Percentiles rank a stretch among this genome's conserved stretches.
Conservation (phyloP, 129 eudicot genomes). For the Heracleum sosnowskyi region DNA sequence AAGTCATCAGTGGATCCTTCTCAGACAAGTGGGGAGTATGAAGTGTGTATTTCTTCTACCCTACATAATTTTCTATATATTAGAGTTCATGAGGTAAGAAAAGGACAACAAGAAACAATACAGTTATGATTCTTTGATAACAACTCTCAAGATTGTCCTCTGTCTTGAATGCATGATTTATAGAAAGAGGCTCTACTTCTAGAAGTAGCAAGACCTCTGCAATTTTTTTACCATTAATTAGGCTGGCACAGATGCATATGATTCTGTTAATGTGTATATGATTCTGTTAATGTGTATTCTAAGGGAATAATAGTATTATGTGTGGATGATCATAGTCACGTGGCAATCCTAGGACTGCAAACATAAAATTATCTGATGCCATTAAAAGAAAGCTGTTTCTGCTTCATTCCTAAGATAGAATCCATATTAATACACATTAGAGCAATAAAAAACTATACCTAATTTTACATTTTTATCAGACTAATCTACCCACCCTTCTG, state of each 20-base stretch:
- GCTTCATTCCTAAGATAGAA: background rate
- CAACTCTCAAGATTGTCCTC: background rate
- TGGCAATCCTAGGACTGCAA: background rate
- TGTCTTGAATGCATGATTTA: background rate
- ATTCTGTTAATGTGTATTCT: background rate
- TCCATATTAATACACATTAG: background rate
- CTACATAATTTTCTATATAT: no score
- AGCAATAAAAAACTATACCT: background rate
- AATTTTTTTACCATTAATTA: background rate
- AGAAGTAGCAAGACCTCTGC: background rate
- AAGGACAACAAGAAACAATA: no score
- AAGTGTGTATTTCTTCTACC: background rate
- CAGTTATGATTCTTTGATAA: background rate
- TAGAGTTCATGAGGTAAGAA: no score
- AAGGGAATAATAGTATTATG: background rate
- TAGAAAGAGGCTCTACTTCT: background rate
- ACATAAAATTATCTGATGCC: background rate
- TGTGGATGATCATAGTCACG: no score
- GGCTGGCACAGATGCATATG: background rate
- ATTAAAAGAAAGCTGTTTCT: background rate
- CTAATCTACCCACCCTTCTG: slow-evolving; percentile 42
- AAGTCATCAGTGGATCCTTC: background rate
- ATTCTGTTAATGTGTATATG: background rate
- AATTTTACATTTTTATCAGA: slow-evolving; percentile 19
- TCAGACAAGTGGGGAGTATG: background rate